A percentile compares a stretch with the other conserved stretches of the same genome.
phyloP scores from a whole-genome alignment of 2,329 filamentous ascomycete species.

The Stagonosporopsis chrysanthemi region DNA sequence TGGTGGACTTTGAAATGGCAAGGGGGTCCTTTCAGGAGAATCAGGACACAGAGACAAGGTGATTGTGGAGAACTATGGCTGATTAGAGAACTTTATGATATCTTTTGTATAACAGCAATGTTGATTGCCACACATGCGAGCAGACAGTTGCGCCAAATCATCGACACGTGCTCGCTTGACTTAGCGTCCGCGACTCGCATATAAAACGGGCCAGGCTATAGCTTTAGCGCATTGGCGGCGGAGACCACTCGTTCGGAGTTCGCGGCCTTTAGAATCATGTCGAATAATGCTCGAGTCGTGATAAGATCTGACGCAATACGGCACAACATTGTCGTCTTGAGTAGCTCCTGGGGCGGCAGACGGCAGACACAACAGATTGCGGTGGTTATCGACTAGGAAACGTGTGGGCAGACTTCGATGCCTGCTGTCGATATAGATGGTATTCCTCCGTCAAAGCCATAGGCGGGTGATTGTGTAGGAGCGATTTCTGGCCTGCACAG shows the following conservation, averaged over 20 bases:
- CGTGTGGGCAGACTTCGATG: not conserved
- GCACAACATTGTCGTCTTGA: not conserved
- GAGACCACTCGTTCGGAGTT: constrained; percentile 11
- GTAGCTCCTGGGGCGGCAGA: not conserved
- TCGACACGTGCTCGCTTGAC: constrained; percentile 30
- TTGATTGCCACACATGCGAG: not conserved
- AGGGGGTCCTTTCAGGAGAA: not conserved
- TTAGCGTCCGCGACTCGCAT: constrained; percentile 34
- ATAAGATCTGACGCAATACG: constrained; percentile 18
- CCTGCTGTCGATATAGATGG: no score
- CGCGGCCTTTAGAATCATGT: constrained; percentile 2
- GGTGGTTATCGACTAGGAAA: not conserved
- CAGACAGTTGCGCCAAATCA: not conserved
- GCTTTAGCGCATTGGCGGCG: constrained; percentile 9
- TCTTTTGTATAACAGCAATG: constrained; percentile 23
- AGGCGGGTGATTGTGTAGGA: no score
- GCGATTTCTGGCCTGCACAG: no score
- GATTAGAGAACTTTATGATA: not conserved
- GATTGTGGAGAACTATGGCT: not conserved
- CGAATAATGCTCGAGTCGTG: constrained; percentile 4
- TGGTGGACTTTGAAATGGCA: not conserved
- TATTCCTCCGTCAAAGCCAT: no score
- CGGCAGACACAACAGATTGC: not conserved
- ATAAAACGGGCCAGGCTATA: constrained; percentile 19
- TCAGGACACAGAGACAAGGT: not conserved